phyloP scores from a whole-genome alignment of 305 asterid species.

The Vinca major region DNA sequence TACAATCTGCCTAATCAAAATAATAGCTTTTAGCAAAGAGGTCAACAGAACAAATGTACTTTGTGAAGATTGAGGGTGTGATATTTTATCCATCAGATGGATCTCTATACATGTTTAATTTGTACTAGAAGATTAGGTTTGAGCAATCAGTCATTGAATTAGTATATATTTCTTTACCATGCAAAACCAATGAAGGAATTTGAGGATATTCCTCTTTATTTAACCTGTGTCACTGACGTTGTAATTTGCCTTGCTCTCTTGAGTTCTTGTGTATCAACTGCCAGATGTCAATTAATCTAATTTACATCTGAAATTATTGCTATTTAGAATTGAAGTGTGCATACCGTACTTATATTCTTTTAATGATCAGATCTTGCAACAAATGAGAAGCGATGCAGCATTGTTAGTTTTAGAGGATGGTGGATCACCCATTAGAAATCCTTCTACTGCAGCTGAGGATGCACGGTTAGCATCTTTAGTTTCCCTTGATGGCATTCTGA shows the following conservation, averaged over 20 bases:
- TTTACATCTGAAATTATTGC: background rate
- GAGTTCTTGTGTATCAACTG: background rate
- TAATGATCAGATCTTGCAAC: conserved; percentile 68
- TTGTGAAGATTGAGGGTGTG: background rate
- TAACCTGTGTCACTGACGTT: background rate
- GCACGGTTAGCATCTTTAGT: conserved; percentile 92
- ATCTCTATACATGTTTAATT: background rate
- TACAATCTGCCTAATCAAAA: background rate
- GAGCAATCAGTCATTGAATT: background rate
- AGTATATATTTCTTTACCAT: background rate
- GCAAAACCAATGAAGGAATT: background rate
- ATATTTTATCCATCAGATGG: background rate
- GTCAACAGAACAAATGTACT: background rate
- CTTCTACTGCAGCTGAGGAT: conserved; percentile 98
- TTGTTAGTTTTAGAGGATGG: conserved; percentile 70
- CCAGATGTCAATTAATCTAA: background rate
- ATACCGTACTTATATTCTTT: conserved; percentile 10
- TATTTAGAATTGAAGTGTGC: background rate
- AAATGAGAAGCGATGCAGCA: conserved; percentile 70
- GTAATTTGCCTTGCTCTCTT: background rate
- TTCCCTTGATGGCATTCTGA: conserved; percentile 85
- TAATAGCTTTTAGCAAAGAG: background rate
- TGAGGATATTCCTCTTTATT: background rate
- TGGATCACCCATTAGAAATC: conserved; percentile 70
- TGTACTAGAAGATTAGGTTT: background rate